Conservation (phyloP, 805 yeast species). For the Myxozyma vanderwaltii region DNA sequence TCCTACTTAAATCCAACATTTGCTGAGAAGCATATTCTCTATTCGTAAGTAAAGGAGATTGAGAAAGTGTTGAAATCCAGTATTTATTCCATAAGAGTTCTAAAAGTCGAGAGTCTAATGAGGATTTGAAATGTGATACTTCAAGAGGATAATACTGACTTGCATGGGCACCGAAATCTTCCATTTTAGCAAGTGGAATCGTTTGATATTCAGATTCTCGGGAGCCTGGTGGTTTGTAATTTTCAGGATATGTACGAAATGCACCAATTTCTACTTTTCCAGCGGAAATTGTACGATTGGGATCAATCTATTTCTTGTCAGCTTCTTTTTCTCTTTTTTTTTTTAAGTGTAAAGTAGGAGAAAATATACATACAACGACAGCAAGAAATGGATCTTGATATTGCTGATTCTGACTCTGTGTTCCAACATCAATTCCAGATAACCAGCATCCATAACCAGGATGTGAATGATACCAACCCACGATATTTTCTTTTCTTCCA, state of each 20-base stretch:
- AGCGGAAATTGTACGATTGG: constrained; percentile 62
- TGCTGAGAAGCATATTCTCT: constrained; percentile 38
- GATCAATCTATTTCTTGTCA: too few species aligned
- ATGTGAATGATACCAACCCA: constrained; percentile 97
- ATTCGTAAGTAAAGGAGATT: constrained; percentile 37
- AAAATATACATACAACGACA: constrained; percentile 52
- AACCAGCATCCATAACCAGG: constrained; percentile 98
- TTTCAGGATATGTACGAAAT: constrained; percentile 67
- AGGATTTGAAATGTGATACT: constrained; percentile 59
- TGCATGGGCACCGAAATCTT: constrained; percentile 72
- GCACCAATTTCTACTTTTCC: constrained; percentile 84
- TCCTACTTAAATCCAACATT: constrained; percentile 39
- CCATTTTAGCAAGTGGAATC: constrained; percentile 55
- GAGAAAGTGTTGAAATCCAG: constrained; percentile 50
- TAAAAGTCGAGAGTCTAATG: constrained; percentile 53
- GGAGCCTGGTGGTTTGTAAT: constrained; percentile 34
- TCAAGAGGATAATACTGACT: constrained; percentile 67
- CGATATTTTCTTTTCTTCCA: constrained; percentile 66
- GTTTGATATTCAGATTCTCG: constrained; percentile 29
- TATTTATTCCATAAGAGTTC: constrained; percentile 49
- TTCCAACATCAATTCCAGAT: constrained; percentile 88
- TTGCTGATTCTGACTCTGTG: constrained; percentile 80
- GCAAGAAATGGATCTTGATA: constrained; percentile 93
- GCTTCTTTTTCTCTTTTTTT: too few species aligned
- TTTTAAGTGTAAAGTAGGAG: too few species aligned